A percentile compares a stretch with the other conserved stretches of the same genome.
Conservation (phyloP, 2,329 filamentous ascomycete species). For the Cytospora piceicola region DNA sequence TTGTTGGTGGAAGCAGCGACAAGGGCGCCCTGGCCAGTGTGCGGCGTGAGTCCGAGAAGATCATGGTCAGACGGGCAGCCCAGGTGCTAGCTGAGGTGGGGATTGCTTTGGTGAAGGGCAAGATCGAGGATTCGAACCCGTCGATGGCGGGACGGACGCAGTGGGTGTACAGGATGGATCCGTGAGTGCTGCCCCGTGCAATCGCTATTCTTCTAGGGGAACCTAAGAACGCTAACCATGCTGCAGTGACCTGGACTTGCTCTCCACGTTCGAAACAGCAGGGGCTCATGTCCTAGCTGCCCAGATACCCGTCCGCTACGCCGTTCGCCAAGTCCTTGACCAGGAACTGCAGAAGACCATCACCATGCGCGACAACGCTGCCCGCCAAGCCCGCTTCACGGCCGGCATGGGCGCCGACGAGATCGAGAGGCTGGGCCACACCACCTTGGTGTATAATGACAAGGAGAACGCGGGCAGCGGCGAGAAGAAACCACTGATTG, state of each 20-base stretch:
- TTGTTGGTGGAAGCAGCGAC: slow-evolving; percentile 68
- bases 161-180: slow-evolving; percentile 94
- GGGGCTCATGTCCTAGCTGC: slow-evolving; percentile 57
- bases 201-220: slow-evolving; percentile 35
- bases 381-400: slow-evolving; percentile 66
- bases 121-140: slow-evolving; percentile 62
- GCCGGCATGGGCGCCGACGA: slow-evolving; percentile 49
- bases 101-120: slow-evolving; percentile 78
- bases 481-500: slow-evolving; percentile 35
- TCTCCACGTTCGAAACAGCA: slow-evolving; percentile 75
- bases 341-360: slow-evolving; percentile 83
- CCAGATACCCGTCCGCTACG: slow-evolving; percentile 80
- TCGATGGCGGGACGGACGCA: slow-evolving; percentile 59
- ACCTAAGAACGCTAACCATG: slow-evolving; percentile 11
- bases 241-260: slow-evolving; percentile 71
- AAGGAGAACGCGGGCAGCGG: slow-evolving; percentile 45
- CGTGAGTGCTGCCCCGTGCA: slow-evolving; percentile 58
- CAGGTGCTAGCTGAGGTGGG: slow-evolving; percentile 82
- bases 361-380: slow-evolving; percentile 65
- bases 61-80: slow-evolving; percentile 78
- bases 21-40: slow-evolving; percentile 73
- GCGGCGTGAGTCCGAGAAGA: slow-evolving; percentile 81
- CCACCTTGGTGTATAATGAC: slow-evolving; percentile 34
- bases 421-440: neutral
- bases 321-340: slow-evolving; percentile 89